phyloP scores from a whole-genome alignment of 2,329 filamentous ascomycete species.

The Septoria linicola region DNA sequence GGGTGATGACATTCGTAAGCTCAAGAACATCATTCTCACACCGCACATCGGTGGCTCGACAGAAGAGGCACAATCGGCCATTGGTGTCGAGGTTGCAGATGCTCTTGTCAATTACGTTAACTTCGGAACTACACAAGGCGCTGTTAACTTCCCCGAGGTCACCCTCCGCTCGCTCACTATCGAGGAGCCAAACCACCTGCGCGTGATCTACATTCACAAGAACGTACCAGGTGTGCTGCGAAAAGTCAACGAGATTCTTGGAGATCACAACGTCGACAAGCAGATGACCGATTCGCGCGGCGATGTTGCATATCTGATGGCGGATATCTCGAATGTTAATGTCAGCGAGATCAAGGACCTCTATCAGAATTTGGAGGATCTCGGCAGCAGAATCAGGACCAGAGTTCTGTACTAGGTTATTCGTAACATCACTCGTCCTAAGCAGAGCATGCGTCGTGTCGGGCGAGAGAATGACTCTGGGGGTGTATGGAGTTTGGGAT shows the following conservation, averaged over 20 bases:
- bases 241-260: conserved; percentile 91
- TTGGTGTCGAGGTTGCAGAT: conserved; percentile 87
- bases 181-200: conserved; percentile 84
- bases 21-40: conserved; percentile 92
- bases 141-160: conserved; percentile 96
- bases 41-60: conserved; percentile 97
- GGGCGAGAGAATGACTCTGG: no score
- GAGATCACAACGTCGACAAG: conserved; percentile 97
- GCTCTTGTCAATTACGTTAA: conserved; percentile 93
- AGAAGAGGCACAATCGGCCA: conserved; percentile 94
- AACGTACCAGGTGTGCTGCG: conserved; percentile 94
- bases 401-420: conserved; percentile 46
- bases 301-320: conserved; percentile 95
- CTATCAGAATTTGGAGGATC: conserved; percentile 74
- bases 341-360: conserved; percentile 80
- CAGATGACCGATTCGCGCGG: conserved; percentile 95
- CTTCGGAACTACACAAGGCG: conserved; percentile 84
- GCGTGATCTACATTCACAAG: conserved; percentile 94
- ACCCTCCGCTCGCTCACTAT: conserved; percentile 83
- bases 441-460: no score
- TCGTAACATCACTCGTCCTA: no score
- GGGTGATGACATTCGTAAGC: conserved; percentile 76
- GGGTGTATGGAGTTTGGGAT: background rate
- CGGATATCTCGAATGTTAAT: conserved; percentile 87
- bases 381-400: conserved; percentile 53